Base-by-base conservation (phyloP, 140 eudicot species). In the Cichorium intybus region DNA sequence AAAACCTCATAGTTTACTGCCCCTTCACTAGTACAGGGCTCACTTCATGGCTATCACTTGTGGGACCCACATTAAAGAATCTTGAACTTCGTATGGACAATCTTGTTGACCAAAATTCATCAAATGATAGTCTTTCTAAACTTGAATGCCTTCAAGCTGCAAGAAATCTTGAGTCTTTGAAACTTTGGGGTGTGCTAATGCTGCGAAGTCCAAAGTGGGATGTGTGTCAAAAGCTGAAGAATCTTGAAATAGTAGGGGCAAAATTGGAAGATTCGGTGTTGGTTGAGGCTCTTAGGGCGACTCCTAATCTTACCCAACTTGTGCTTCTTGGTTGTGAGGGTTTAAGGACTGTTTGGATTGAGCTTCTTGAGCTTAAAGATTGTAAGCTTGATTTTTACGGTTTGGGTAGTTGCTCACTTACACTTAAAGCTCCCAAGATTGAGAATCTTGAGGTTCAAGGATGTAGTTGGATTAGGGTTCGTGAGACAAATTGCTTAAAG, bases 291-390 rank as follows among this genome's bases (percentile, higher is more conserved):
- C 86, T 90, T 23, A 43, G 47, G 28, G 79, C 87, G 16, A 87
- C 94, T 41, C 97, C 97, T 53, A 84, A 84, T 34, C 63, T 90
- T 79, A 84, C 76, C 20, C 83, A 73, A 45, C 81, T 90, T 10
- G 68, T 78, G 47, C 77, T 90, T 35, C 88, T 90, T 75, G 94
- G 89, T 17, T 90, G 97, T 63, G 95, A 87, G 53, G 97, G 97
- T 26, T 61, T 87, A 71, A 73, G 75, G 74, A 70, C 75, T 55
- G 65, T 90, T 54, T 59, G 68, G 6, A 84, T 90, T 56, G 87
- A 86, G 69, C 78, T 87, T 41, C 83, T 69, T 8, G 75, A 80
- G 60, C 85, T 90, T 21, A 69, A 84, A 71, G 76, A 78, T 49
- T 87, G 90, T 51, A 84, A 76, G 59, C 84, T 90, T 45, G 95